Conservation (phyloP, 805 yeast genomes). For the Wickerhamiella domercqiae region DNA sequence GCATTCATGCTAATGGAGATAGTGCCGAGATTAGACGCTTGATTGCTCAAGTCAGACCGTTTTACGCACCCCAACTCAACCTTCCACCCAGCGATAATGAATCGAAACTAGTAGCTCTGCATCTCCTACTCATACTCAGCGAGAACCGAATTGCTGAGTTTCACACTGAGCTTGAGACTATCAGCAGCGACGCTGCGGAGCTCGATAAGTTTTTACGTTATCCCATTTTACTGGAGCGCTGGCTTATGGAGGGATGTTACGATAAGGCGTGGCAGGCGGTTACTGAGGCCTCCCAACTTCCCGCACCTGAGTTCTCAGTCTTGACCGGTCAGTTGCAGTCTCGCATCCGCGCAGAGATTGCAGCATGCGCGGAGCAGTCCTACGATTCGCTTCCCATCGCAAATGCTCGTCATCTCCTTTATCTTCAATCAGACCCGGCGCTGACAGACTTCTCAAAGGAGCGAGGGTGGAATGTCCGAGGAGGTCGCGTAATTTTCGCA, state of each 20-base stretch:
- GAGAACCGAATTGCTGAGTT: conserved; percentile 76
- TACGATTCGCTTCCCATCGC: conserved; percentile 62
- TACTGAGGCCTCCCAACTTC: conserved; percentile 34
- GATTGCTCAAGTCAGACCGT: conserved; percentile 60
- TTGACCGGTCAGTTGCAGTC: conserved; percentile 60
- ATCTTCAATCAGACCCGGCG: conserved; percentile 43
- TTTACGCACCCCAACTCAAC: conserved; percentile 37
- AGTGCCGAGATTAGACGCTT: conserved; percentile 55
- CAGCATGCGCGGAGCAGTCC: conserved; percentile 65
- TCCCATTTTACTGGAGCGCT: conserved; percentile 79
- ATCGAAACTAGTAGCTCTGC: conserved; percentile 59
- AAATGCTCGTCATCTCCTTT: conserved; percentile 69
- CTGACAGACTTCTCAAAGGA: conserved; percentile 35
- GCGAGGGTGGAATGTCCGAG: conserved; percentile 45
- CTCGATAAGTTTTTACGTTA: conserved; percentile 58
- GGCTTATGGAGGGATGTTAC: conserved; percentile 94
- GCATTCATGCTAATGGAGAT: conserved; percentile 43
- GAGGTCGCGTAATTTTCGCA: conserved; percentile 29
- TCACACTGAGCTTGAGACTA: conserved; percentile 73
- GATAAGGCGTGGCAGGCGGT: conserved; percentile 76
- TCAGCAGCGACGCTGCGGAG: conserved; percentile 38
- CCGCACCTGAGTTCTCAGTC: conserved; percentile 58
- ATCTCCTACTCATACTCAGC: conserved; percentile 59
- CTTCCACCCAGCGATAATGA: conserved; percentile 41
- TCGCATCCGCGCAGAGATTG: conserved; percentile 76